Evolutionary conservation across 441 rosid genomes (phyloP).

Genomic region (Arabidopsis hybrid): DNA sequence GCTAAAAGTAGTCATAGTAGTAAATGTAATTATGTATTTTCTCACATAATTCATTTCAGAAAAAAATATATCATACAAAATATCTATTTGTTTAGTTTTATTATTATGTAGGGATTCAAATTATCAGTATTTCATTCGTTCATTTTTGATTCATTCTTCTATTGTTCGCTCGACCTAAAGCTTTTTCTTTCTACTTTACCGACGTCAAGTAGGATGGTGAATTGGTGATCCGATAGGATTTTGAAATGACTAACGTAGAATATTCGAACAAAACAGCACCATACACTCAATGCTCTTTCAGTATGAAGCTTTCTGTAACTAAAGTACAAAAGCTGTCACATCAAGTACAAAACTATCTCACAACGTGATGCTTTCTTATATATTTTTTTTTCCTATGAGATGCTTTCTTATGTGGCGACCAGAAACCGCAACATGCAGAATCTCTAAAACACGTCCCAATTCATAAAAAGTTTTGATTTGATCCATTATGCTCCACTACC

Average conservation of each 20-base stretch:
- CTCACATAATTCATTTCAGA: neutral
- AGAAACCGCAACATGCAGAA: constrained; percentile 41
- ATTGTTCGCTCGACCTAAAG: neutral
- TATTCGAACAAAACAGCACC: constrained; percentile 41
- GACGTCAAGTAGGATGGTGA: constrained; percentile 18
- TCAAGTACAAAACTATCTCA: constrained; percentile 35
- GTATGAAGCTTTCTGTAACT: constrained; percentile 12
- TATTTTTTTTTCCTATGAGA: too few relatives aligned
- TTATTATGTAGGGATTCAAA: neutral
- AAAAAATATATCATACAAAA: neutral
- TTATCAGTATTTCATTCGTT: neutral
- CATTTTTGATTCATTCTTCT: neutral
- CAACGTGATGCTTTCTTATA: constrained; percentile 25
- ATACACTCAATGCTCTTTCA: constrained; percentile 7
- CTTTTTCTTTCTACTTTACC: constrained; percentile 2
- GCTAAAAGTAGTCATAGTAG: neutral
- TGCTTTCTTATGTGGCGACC: constrained; percentile 38
- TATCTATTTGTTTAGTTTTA: neutral
- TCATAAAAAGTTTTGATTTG: constrained; percentile 26
- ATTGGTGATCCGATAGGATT: constrained; percentile 28
- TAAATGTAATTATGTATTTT: neutral
- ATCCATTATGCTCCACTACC: constrained; percentile 39
- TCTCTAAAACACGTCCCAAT: constrained; percentile 30
- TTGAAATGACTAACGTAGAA: constrained; percentile 42
- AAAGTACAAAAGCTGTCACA: constrained; percentile 39